phyloP scores from a whole-genome alignment of 139 green algal species.

The Coccomyxa sp. region DNA sequence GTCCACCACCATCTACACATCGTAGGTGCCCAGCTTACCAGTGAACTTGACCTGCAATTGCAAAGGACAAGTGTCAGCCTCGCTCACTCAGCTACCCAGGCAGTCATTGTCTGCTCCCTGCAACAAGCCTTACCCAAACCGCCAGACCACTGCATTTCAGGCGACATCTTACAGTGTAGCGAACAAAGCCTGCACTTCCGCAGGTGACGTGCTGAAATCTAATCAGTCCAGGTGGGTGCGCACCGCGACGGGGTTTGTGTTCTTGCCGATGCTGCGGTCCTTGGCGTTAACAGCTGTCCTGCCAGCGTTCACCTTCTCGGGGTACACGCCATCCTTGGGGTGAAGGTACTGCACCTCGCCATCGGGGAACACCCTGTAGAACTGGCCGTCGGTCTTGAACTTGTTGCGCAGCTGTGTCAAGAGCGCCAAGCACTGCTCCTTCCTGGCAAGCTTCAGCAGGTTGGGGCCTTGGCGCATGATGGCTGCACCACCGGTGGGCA shows the following conservation, averaged over 20 bases:
- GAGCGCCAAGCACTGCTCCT: constrained; percentile 98
- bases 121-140: too few relatives aligned
- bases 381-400: constrained; percentile 89
- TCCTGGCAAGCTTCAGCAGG: constrained; percentile 97
- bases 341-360: constrained; percentile 98
- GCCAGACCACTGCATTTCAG: too few relatives aligned
- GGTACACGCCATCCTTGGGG: constrained; percentile 98
- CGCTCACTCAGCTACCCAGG: too few relatives aligned
- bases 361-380: constrained; percentile 93
- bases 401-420: constrained; percentile 94
- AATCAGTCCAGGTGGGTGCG: not conserved
- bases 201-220: too few relatives aligned
- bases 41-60: constrained; percentile 81
- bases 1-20: constrained; percentile 10
- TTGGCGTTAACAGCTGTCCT: constrained; percentile 83
- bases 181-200: too few relatives aligned
- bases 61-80: not conserved
- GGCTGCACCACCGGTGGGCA: constrained; percentile 95
- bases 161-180: too few relatives aligned
- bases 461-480: constrained; percentile 98
- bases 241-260: constrained; percentile 82
- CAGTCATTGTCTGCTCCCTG: not conserved
- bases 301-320: constrained; percentile 98
- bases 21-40: constrained; percentile 60
- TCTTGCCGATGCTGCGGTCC: constrained; percentile 92